Conservation (phyloP, 345 rosid genomes). For the Microcos paniculata region DNA sequence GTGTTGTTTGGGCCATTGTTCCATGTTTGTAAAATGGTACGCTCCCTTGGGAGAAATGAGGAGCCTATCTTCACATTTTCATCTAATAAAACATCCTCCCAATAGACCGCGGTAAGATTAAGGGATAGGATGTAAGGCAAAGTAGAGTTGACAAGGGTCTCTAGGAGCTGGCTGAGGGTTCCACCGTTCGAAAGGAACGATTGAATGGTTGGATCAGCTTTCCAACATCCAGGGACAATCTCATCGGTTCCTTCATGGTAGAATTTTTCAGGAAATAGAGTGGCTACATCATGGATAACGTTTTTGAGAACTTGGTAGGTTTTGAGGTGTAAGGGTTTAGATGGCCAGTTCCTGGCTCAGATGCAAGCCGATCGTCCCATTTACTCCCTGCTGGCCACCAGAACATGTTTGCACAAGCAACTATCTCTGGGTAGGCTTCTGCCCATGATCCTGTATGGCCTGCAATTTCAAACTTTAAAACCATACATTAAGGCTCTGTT, state of each 20-base stretch:
- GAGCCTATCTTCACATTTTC: slow-evolving; percentile 45
- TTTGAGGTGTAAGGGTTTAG: slow-evolving; percentile 75
- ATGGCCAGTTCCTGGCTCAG: slow-evolving; percentile 89
- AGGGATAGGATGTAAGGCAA: slow-evolving; percentile 62
- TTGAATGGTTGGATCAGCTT: slow-evolving; percentile 57
- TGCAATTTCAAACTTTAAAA: slow-evolving; percentile 8
- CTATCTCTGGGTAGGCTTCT: slow-evolving; percentile 74
- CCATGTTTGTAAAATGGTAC: slow-evolving; percentile 85
- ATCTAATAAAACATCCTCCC: slow-evolving; percentile 79
- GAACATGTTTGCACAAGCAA: slow-evolving; percentile 82
- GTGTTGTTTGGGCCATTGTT: slow-evolving; percentile 68
- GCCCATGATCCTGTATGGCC: slow-evolving; percentile 93
- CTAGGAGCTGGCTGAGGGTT: slow-evolving; percentile 67
- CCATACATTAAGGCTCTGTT: too few species aligned
- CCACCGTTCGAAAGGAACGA: slow-evolving; percentile 59
- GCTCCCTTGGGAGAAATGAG: slow-evolving; percentile 50
- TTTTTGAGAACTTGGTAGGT: slow-evolving; percentile 68
- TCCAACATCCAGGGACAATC: slow-evolving; percentile 80
- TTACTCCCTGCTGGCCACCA: slow-evolving; percentile 67
- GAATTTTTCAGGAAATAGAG: slow-evolving; percentile 69
- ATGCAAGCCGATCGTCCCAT: slow-evolving; percentile 64
- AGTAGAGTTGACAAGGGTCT: slow-evolving; percentile 55
- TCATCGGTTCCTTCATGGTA: slow-evolving; percentile 82
- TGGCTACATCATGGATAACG: slow-evolving; percentile 46
- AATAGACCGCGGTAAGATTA: slow-evolving; percentile 71